A percentile compares a stretch with the other conserved stretches of the same genome.
These are phyloP conservation scores for Colletotrichum sp. DNA, from an alignment of 2,329 filamentous ascomycete species.

Conservation along the genomic window DNA sequence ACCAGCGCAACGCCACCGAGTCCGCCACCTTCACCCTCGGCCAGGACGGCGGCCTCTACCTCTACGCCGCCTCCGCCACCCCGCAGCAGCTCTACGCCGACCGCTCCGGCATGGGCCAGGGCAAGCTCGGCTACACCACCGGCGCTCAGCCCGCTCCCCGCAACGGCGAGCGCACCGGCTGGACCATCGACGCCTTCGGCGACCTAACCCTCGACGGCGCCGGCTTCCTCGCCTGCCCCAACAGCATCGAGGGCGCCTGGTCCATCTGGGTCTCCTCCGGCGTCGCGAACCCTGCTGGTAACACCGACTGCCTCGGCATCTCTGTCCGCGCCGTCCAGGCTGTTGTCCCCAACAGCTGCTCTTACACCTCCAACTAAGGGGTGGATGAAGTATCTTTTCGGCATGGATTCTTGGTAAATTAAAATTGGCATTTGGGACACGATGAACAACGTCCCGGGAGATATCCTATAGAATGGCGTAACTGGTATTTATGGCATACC, in stretches of 20 bases:
- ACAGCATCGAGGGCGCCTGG: conserved; percentile 46
- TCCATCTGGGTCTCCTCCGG: conserved; percentile 39
- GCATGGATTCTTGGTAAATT: not conserved
- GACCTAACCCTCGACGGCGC: conserved; percentile 51
- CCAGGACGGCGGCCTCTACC: conserved; percentile 46
- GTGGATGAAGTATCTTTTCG: not conserved
- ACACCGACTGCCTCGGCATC: conserved; percentile 41
- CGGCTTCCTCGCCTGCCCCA: conserved; percentile 59
- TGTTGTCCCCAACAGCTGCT: conserved; percentile 39
- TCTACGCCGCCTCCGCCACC: conserved; percentile 47
- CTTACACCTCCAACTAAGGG: conserved; percentile 31
- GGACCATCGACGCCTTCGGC: conserved; percentile 44
- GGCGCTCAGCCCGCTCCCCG: conserved; percentile 41
- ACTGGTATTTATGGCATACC: not conserved
- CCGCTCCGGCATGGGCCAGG: conserved; percentile 64
- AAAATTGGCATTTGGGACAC: not conserved
- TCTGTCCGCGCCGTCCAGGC: conserved; percentile 30
- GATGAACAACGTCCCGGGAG: not conserved
- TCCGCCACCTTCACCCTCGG: conserved; percentile 55
- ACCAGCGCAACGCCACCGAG: conserved; percentile 37
- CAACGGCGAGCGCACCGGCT: conserved; percentile 52
- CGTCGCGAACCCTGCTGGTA: conserved; percentile 36
- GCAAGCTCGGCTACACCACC: conserved; percentile 57
- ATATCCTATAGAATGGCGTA: conserved; percentile 7
- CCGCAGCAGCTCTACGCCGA: conserved; percentile 59